A percentile compares a stretch with the other conserved stretches of the same genome.
Conservation (phyloP, 805 yeast genomes). For the Novakomyces olei region DNA sequence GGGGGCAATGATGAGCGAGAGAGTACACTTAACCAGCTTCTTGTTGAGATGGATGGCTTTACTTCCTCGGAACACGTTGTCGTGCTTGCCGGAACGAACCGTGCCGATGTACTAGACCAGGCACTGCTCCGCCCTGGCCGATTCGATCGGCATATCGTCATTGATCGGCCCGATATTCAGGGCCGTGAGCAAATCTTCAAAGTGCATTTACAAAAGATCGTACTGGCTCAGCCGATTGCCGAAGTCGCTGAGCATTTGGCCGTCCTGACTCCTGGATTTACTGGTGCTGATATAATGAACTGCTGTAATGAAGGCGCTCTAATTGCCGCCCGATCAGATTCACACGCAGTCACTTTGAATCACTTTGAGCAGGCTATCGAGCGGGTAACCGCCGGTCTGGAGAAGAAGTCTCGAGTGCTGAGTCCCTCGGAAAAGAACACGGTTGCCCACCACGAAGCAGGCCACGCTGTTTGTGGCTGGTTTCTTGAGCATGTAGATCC, state of each 20-base stretch:
- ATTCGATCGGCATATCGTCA: slow-evolving; percentile 77
- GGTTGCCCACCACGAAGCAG: slow-evolving; percentile 97
- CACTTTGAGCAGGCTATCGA: slow-evolving; percentile 95
- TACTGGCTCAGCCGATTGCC: slow-evolving; percentile 30
- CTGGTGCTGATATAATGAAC: slow-evolving; percentile 97
- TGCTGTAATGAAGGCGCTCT: slow-evolving; percentile 93
- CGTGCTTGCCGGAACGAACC: slow-evolving; percentile 91
- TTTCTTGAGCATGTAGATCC: slow-evolving; percentile 80
- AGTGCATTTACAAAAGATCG: slow-evolving; percentile 62
- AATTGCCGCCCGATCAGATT: slow-evolving; percentile 75
- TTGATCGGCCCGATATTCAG: slow-evolving; percentile 84
- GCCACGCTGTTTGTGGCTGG: slow-evolving; percentile 99
- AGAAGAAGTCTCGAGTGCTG: slow-evolving; percentile 65
- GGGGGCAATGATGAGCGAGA: slow-evolving; percentile 91
- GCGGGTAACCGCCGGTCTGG: slow-evolving; percentile 90
- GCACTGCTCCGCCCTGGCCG: slow-evolving; percentile 95
- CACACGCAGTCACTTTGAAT: slow-evolving; percentile 39
- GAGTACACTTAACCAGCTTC: slow-evolving; percentile 78
- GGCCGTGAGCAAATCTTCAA: slow-evolving; percentile 84
- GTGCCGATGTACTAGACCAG: slow-evolving; percentile 78
- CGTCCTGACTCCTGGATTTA: slow-evolving; percentile 91
- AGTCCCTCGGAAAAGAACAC: slow-evolving; percentile 69
- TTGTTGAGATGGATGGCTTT: slow-evolving; percentile 98
- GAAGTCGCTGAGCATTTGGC: slow-evolving; percentile 67
- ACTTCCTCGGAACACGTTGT: slow-evolving; percentile 78